phyloP scores from a whole-genome alignment of 352 stramenopile species.

The Globisporangium paddicum region DNA sequence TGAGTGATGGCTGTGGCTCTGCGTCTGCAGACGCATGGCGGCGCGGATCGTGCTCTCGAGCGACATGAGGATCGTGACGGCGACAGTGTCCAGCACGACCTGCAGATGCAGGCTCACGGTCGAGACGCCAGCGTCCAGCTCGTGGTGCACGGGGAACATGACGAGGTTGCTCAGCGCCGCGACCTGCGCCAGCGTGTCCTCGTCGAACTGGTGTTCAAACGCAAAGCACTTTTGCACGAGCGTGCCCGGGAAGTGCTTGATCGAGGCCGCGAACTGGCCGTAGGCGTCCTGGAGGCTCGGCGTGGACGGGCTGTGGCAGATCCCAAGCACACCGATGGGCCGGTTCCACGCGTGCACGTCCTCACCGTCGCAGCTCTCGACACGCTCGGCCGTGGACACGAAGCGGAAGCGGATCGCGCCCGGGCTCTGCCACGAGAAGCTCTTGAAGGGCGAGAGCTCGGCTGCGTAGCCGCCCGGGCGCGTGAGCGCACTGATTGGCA shows the following conservation, averaged over 20 bases:
- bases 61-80: slow-evolving; percentile 80
- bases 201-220: slow-evolving; percentile 79
- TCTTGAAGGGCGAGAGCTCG: slow-evolving; percentile 79
- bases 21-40: slow-evolving; percentile 38
- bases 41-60: slow-evolving; percentile 71
- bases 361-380: slow-evolving; percentile 60
- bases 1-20: slow-evolving; percentile 13
- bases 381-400: slow-evolving; percentile 50
- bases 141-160: slow-evolving; percentile 79
- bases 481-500: slow-evolving; percentile 65
- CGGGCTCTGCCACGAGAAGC: slow-evolving; percentile 58
- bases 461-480: slow-evolving; percentile 68
- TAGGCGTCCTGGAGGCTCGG: slow-evolving; percentile 49
- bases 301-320: slow-evolving; percentile 78
- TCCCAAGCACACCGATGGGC: slow-evolving; percentile 68
- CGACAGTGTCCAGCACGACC: slow-evolving; percentile 76
- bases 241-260: slow-evolving; percentile 58
- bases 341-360: slow-evolving; percentile 68
- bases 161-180: slow-evolving; percentile 58
- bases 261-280: slow-evolving; percentile 60
- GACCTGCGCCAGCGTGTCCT: slow-evolving; percentile 48
- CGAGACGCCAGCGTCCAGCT: slow-evolving; percentile 55
- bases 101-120: slow-evolving; percentile 78
- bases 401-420: slow-evolving; percentile 67
- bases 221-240: slow-evolving; percentile 81